Base-by-base conservation (phyloP, 331 rosid species). In the Ulmus americana region DNA sequence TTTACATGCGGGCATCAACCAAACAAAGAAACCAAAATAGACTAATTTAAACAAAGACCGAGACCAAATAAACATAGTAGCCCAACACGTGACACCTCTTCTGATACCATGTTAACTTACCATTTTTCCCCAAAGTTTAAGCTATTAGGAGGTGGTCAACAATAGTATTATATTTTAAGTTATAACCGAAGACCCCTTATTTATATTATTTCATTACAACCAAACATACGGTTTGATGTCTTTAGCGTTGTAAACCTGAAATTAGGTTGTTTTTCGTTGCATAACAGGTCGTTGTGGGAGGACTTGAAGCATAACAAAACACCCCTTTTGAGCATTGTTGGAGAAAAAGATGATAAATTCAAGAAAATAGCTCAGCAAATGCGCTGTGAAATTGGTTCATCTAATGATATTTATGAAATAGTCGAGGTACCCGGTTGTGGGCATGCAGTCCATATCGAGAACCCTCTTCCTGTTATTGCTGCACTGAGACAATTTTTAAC, bases 381-480 rank as follows among this genome's bases (percentile, higher is more conserved):
- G 86, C 77, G 80, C 61, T 59, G 56, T 59, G 74, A 59, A 50
- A 61, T 84, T 53, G 72, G 56, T 53, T 40, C 70, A 15, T 22
- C 45, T 53, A 62, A 54, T 47, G 71, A 64, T 56, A 64, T 83
- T 18, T 88, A 70, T 49, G 82, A 85, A 62, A 78, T 80, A 40
- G 77, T 86, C 70, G 87, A 86, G 81, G 69, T 88, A 74, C 90
- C 95, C 15, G 64, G 79, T 57, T 79, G 82, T 59, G 98, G 98
- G 40, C 96, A 92, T 74, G 96, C 96, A 62, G 86, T 72, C 16
- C 98, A 92, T 79, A 76, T 92, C 70, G 98, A 92, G 81, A 92
- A 89, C 70, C 96, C 98, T 59, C 96, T 92, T 61, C 79, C 85
- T 47, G 52, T 85, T 13, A 55, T 88, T 73, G 59, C 70, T 70